phyloP scores from a whole-genome alignment of 2,329 filamentous ascomycete species.

The Onygenales sp. region DNA sequence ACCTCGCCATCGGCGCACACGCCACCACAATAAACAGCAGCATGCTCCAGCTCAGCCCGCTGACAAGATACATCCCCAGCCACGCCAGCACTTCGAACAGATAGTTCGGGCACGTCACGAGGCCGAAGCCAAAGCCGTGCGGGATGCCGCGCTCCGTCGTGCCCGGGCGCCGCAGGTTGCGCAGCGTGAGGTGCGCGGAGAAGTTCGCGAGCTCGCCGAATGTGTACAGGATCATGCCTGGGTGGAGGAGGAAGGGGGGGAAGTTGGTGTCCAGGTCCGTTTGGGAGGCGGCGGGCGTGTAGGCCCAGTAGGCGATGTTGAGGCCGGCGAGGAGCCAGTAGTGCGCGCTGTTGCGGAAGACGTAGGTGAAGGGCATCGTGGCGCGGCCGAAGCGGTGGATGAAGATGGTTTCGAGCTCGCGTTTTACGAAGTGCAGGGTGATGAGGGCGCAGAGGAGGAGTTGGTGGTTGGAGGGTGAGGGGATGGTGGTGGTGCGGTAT shows the following conservation, averaged over 20 bases:
- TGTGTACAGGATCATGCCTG: conserved; percentile 61
- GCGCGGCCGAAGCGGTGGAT: conserved; percentile 90
- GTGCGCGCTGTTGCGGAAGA: conserved; percentile 90
- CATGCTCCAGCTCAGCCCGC: conserved; percentile 64
- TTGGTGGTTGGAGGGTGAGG: conserved; percentile 55
- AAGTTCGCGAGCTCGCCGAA: conserved; percentile 76
- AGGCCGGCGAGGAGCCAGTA: conserved; percentile 84
- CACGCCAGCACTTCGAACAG: conserved; percentile 85
- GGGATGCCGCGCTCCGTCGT: conserved; percentile 85
- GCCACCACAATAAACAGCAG: conserved; percentile 67
- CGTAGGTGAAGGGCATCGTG: conserved; percentile 85
- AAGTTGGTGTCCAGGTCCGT: conserved; percentile 32
- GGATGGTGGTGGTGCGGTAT: conserved; percentile 48
- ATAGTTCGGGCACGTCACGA: conserved; percentile 96
- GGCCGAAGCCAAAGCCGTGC: conserved; percentile 67
- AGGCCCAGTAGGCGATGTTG: conserved; percentile 75
- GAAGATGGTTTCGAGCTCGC: conserved; percentile 88
- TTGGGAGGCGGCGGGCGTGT: conserved; percentile 60
- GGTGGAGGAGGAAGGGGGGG: conserved; percentile 46
- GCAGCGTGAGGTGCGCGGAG: conserved; percentile 68
- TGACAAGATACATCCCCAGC: conserved; percentile 71
- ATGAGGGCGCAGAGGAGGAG: conserved; percentile 65
- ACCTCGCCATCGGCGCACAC: conserved; percentile 68
- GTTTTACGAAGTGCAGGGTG: conserved; percentile 80
- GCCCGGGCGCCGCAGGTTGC: conserved; percentile 65